Evolutionary conservation across 441 rosid species (phyloP).

Genomic region (Flueggea neowawraea): DNA sequence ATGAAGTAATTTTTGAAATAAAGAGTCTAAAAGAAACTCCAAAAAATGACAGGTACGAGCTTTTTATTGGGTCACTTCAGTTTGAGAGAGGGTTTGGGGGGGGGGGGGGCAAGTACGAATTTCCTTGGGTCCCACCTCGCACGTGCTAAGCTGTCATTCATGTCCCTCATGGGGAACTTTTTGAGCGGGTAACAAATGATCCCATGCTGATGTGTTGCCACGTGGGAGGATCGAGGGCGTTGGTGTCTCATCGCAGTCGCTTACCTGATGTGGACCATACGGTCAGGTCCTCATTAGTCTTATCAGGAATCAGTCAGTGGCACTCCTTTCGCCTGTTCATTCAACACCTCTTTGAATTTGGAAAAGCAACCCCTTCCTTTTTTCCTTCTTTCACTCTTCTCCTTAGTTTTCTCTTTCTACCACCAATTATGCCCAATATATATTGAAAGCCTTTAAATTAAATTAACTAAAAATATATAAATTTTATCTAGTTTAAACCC

Average conservation of each 20-base stretch:
- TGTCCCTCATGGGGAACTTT: constrained; percentile 15
- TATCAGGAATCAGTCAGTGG: not conserved
- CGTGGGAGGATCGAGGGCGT: constrained; percentile 1
- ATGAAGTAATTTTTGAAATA: too few species aligned
- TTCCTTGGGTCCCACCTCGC: constrained; percentile 2
- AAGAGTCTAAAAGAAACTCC: too few species aligned
- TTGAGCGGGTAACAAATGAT: constrained; percentile 8
- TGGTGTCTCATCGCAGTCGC: not conserved
- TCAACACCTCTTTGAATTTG: too few species aligned
- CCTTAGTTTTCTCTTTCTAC: too few species aligned
- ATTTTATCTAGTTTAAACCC: too few species aligned
- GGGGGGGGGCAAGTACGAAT: not conserved
- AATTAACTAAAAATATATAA: too few species aligned
- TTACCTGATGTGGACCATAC: constrained; percentile 17
- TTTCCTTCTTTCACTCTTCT: too few species aligned
- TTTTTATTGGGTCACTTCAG: constrained; percentile 6
- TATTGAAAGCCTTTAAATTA: too few species aligned
- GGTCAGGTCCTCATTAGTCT: not conserved
- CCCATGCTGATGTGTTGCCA: not conserved
- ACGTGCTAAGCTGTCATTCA: constrained; percentile 44
- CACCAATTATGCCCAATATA: too few species aligned
- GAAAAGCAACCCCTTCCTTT: too few species aligned
- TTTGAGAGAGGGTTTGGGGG: not conserved
- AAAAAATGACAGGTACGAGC: constrained; percentile 7
- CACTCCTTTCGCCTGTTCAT: too few species aligned